phyloP scores from a whole-genome alignment of 1,139 yeast genomes.

The Lodderomyces metapsilosis region DNA sequence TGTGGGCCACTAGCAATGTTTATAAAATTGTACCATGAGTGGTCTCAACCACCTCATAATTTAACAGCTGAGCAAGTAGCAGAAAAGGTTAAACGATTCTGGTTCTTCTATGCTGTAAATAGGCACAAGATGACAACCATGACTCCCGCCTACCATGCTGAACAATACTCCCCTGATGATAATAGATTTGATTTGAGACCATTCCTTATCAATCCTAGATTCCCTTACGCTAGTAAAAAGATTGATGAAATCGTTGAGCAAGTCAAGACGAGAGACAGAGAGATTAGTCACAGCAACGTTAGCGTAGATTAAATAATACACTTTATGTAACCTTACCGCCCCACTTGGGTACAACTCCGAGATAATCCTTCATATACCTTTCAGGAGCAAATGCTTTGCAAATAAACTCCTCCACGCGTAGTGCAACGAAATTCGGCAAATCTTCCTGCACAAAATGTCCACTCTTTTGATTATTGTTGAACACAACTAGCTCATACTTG shows the following conservation, averaged over 20 bases:
- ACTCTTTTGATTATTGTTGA: slow-evolving; percentile 54
- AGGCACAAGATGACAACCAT: slow-evolving; percentile 96
- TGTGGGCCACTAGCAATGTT: slow-evolving; percentile 97
- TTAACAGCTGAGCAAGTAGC: slow-evolving; percentile 84
- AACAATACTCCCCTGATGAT: slow-evolving; percentile 96
- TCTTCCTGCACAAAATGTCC: slow-evolving; percentile 97
- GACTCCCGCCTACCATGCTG: slow-evolving; percentile 97
- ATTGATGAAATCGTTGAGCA: slow-evolving; percentile 72
- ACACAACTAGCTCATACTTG: slow-evolving; percentile 83
- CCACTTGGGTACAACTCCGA: slow-evolving; percentile 50
- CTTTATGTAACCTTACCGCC: slow-evolving; percentile 41
- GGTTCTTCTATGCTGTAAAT: slow-evolving; percentile 89
- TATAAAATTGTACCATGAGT: slow-evolving; percentile 80
- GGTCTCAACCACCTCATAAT: slow-evolving; percentile 71
- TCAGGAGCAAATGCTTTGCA: slow-evolving; percentile 43
- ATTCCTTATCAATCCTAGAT: slow-evolving; percentile 85
- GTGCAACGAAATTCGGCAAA: slow-evolving; percentile 64
- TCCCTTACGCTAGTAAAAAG: slow-evolving; percentile 85
- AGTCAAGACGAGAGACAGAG: slow-evolving; percentile 40
- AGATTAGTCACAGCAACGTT: slow-evolving; percentile 21
- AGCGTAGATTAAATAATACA: slow-evolving; percentile 30
- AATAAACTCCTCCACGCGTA: slow-evolving; percentile 50
- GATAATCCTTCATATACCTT: slow-evolving; percentile 36
- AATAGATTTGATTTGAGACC: slow-evolving; percentile 95
- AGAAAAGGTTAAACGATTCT: slow-evolving; percentile 86